Percentiles rank a stretch among this genome's conserved stretches.
Evolutionary conservation across 2,329 filamentous ascomycete species (phyloP).

Genomic region (Mycosphaerella sp.): DNA sequence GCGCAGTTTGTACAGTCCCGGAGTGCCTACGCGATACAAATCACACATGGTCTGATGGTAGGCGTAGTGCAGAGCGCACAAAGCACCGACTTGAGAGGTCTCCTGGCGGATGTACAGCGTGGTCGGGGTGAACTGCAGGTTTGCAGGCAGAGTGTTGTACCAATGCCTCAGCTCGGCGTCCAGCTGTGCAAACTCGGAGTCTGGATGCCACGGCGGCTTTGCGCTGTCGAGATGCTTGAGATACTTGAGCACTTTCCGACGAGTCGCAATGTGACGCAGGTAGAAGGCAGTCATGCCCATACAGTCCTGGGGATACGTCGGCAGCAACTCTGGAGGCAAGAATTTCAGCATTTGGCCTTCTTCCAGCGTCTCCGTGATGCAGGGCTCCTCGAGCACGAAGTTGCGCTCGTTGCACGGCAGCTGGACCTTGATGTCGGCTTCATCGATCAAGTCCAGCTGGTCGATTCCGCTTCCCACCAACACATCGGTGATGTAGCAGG

Average conservation of each 20-base stretch:
- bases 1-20: conserved; percentile 22
- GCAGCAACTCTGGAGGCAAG: conserved; percentile 18
- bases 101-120: conserved; percentile 25
- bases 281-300: conserved; percentile 26
- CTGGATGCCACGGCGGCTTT: conserved; percentile 21
- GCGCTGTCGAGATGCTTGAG: conserved; percentile 24
- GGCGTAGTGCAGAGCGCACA: conserved; percentile 22
- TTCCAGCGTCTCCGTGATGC: conserved; percentile 24
- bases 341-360: conserved; percentile 21
- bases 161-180: conserved; percentile 20
- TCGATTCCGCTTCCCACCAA: conserved; percentile 24
- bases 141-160: conserved; percentile 24
- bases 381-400: conserved; percentile 23
- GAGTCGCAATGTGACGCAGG: conserved; percentile 21
- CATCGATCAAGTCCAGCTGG: conserved; percentile 24
- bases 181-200: conserved; percentile 24
- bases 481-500: conserved; percentile 24
- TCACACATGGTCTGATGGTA: conserved; percentile 27
- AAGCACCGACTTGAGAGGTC: conserved; percentile 22
- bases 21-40: conserved; percentile 18
- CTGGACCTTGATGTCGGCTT: conserved; percentile 25
- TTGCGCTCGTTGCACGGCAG: conserved; percentile 24
- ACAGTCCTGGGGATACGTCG: conserved; percentile 22
- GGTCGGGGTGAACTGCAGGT: conserved; percentile 23
- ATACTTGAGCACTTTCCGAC: conserved; percentile 23